Conservation (phyloP, 1,284 basidiomycete species). For the Pyrrhoderma lamaoense region DNA sequence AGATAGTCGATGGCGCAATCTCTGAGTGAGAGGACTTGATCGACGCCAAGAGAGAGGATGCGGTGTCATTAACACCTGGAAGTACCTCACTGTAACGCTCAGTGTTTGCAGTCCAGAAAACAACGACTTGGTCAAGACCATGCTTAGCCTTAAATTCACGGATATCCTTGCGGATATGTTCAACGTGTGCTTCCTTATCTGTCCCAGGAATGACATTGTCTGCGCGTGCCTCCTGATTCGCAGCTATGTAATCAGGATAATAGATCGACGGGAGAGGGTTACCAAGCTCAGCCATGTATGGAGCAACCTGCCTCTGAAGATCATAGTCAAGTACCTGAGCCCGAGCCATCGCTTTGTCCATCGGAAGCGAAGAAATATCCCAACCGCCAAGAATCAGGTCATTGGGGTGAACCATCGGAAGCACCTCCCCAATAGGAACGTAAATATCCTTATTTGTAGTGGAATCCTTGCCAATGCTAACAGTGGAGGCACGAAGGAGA, state of each 20-base stretch:
- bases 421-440: conserved; percentile 87
- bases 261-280: conserved; percentile 93
- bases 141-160: conserved; percentile 87
- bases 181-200: conserved; percentile 89
- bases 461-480: conserved; percentile 84
- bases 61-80: conserved; percentile 92
- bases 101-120: conserved; percentile 99
- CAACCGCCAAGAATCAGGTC: conserved; percentile 97
- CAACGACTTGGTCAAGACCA: conserved; percentile 79
- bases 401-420: conserved; percentile 98
- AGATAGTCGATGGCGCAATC: conserved; percentile 92
- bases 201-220: conserved; percentile 85
- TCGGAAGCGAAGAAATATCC: conserved; percentile 84
- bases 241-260: conserved; percentile 93
- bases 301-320: conserved; percentile 90
- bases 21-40: conserved; percentile 86
- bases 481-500: conserved; percentile 89
- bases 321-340: conserved; percentile 95
- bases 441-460: conserved; percentile 85
- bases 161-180: conserved; percentile 89
- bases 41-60: conserved; percentile 77
- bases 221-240: conserved; percentile 94
- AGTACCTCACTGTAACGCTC: conserved; percentile 97
- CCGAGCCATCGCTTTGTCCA: conserved; percentile 93
- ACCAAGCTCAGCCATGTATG: conserved; percentile 76